These are phyloP conservation scores for Auriscalpium vulgare DNA, from an alignment of 768 basidiomycete species.

Conservation along the genomic window DNA sequence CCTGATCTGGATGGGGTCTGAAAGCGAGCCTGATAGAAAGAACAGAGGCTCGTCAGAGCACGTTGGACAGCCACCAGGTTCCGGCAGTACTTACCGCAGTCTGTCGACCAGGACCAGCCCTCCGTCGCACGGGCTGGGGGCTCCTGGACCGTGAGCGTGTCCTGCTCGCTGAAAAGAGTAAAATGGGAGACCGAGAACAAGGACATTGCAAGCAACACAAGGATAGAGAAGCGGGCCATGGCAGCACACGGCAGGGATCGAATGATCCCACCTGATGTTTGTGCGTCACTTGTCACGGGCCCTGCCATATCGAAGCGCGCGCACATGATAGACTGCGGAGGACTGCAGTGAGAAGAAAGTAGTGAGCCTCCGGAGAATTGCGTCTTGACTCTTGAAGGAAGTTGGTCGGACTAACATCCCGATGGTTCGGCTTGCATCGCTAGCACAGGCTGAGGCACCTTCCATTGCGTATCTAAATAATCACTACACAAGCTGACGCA, in stretches of 20 bases:
- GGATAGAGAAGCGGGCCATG: conserved; percentile 22
- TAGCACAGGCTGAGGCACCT: no score
- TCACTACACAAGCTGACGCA: not conserved
- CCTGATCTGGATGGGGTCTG: conserved; percentile 51
- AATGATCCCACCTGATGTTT: no score
- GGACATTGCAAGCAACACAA: conserved; percentile 21
- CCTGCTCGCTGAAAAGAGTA: conserved; percentile 19
- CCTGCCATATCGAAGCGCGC: no score
- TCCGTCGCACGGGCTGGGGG: conserved; percentile 31
- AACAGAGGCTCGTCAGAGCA: conserved; percentile 4
- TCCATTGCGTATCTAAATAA: not conserved
- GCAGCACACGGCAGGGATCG: not conserved
- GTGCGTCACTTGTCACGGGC: no score
- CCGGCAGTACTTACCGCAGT: not conserved
- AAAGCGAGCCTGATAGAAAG: conserved; percentile 30
- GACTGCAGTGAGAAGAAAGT: no score
- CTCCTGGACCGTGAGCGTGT: conserved; percentile 20
- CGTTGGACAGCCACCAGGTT: not conserved
- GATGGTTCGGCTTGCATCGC: no score
- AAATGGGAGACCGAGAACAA: conserved; percentile 22
- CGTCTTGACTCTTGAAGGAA: no score
- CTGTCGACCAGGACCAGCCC: conserved; percentile 60
- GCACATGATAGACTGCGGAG: no score
- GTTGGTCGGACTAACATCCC: no score
- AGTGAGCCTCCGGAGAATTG: no score